phyloP scores from a whole-genome alignment of 192 early-diverging fungal species.

The Phycomyces blakesleeanus region DNA sequence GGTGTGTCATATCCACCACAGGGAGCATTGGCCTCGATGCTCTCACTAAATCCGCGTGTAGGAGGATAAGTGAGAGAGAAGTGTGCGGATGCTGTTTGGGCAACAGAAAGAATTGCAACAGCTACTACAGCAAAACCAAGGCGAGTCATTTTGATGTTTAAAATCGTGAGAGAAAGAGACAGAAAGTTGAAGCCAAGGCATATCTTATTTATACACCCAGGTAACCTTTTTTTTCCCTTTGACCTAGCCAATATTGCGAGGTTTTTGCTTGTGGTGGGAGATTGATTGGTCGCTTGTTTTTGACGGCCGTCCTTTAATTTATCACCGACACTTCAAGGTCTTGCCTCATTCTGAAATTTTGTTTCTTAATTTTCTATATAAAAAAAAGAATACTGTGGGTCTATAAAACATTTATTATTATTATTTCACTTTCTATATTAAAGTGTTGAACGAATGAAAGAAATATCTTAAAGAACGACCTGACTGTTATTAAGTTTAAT shows the following conservation, averaged over 20 bases:
- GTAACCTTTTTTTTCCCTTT: background rate
- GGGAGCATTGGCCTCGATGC: constrained; percentile 41
- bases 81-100: constrained; percentile 42
- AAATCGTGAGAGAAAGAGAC: background rate
- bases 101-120: constrained; percentile 22
- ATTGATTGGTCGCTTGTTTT: too few relatives aligned
- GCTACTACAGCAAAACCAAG: constrained; percentile 21
- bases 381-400: too few relatives aligned
- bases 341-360: too few relatives aligned
- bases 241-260: background rate
- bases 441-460: too few relatives aligned
- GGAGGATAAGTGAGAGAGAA: constrained; percentile 44
- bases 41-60: constrained; percentile 42
- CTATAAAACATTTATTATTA: too few relatives aligned
- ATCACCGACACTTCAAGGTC: too few relatives aligned
- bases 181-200: background rate
- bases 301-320: too few relatives aligned
- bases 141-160: constrained; percentile 1
- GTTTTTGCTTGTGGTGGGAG: too few relatives aligned
- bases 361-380: too few relatives aligned
- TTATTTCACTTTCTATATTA: too few relatives aligned
- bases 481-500: too few relatives aligned
- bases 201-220: background rate
- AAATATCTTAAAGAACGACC: too few relatives aligned
- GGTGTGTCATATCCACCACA: constrained; percentile 47